Percentiles rank a stretch among this genome's conserved stretches.
Evolutionary conservation across 805 yeast species (phyloP).

Genomic region (Candida lessepsii): DNA sequence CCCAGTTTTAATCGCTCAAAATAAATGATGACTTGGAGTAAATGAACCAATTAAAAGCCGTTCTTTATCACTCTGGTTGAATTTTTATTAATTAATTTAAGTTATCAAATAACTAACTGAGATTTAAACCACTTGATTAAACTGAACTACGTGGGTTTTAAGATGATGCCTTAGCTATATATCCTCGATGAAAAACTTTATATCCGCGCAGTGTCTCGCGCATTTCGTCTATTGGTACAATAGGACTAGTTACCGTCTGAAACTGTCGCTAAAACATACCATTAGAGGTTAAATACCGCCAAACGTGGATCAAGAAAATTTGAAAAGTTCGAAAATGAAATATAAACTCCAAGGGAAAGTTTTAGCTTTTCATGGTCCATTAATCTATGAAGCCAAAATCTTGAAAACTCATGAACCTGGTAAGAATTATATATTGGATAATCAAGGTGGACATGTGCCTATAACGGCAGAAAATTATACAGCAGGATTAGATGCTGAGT

Average conservation of each 20-base stretch:
- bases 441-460: constrained; percentile 39
- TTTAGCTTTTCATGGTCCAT: constrained; percentile 86
- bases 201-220: constrained; percentile 4
- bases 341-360: constrained; percentile 26
- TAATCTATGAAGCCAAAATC: constrained; percentile 85
- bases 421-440: constrained; percentile 36
- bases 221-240: constrained; percentile 3
- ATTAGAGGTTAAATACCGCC: too few relatives aligned
- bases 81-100: too few relatives aligned
- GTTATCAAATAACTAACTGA: too few relatives aligned
- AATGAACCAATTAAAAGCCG: too few relatives aligned
- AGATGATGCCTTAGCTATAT: background rate
- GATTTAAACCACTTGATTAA: background rate
- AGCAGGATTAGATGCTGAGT: constrained; percentile 23
- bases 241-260: too few relatives aligned
- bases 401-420: constrained; percentile 60
- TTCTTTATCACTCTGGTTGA: too few relatives aligned
- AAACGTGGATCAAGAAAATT: too few relatives aligned
- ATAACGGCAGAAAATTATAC: constrained; percentile 22
- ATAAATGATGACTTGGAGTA: too few relatives aligned
- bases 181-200: constrained; percentile 7
- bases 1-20: too few relatives aligned
- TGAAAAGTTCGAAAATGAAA: background rate
- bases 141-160: too few relatives aligned
- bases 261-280: too few relatives aligned